phyloP scores from a whole-genome alignment of 306 rosid genomes.

The Quercus engelmannii region DNA sequence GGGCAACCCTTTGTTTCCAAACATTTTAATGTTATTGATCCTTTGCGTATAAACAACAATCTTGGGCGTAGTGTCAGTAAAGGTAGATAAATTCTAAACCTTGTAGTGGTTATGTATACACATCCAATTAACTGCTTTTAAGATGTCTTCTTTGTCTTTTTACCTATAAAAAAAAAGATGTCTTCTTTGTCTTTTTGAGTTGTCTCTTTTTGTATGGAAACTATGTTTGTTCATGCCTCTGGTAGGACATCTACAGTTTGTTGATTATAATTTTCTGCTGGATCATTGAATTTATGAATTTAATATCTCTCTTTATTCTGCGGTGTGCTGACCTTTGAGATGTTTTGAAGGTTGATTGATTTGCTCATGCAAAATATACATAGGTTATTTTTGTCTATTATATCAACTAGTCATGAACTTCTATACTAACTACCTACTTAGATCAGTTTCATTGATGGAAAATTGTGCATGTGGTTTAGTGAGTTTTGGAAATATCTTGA shows the following conservation, averaged over 20 bases:
- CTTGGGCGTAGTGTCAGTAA: constrained; percentile 99
- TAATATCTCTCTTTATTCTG: background rate
- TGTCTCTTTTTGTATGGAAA: background rate
- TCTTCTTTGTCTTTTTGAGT: background rate
- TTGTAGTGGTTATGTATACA: constrained; percentile 10
- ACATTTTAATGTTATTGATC: constrained; percentile 95
- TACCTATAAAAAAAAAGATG: background rate
- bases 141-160: background rate
- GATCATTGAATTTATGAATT: background rate
- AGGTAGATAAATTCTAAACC: constrained; percentile 46
- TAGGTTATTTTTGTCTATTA: background rate
- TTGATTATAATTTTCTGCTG: background rate
- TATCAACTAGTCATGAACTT: background rate
- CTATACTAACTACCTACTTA: background rate
- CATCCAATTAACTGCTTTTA: background rate
- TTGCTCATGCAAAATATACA: background rate
- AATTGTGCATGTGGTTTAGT: background rate
- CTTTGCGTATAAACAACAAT: constrained; percentile 93
- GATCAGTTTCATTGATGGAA: background rate
- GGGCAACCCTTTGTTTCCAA: constrained; percentile 88
- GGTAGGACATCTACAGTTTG: background rate
- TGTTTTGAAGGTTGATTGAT: background rate
- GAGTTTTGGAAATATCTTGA: background rate
- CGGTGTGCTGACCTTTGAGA: background rate
- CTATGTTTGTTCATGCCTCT: background rate